Evolutionary conservation across 1,139 yeast species (phyloP).

Genomic region (Zygoascus sp.): DNA sequence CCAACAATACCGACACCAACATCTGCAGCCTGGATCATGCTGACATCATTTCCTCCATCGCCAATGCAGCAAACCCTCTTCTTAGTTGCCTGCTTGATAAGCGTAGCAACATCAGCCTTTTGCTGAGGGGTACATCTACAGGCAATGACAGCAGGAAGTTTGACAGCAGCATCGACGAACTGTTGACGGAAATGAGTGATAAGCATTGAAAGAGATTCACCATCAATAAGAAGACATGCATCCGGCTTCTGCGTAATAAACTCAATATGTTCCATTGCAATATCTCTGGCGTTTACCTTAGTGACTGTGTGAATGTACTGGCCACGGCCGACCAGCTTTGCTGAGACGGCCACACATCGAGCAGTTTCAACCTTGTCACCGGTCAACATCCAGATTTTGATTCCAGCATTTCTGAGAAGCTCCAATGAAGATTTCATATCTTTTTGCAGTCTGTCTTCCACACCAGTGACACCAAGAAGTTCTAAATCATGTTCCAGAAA

Average conservation of each 20-base stretch:
- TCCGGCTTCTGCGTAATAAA: constrained; percentile 59
- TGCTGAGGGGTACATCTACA: constrained; percentile 99
- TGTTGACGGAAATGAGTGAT: constrained; percentile 60
- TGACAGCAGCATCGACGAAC: constrained; percentile 71
- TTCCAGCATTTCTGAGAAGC: constrained; percentile 88
- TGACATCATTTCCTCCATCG: constrained; percentile 98
- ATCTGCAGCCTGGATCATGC: constrained; percentile 98
- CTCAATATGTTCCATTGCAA: constrained; percentile 70
- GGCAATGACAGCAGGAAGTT: constrained; percentile 88
- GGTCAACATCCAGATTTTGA: constrained; percentile 97
- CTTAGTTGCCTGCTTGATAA: constrained; percentile 73
- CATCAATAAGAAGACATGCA: constrained; percentile 85
- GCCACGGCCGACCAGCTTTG: constrained; percentile 86
- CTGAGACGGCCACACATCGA: constrained; percentile 90
- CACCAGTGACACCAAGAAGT: constrained; percentile 90
- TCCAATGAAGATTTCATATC: constrained; percentile 92
- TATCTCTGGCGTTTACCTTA: constrained; percentile 40
- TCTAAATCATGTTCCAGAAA: constrained; percentile 81
- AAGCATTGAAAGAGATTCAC: constrained; percentile 76
- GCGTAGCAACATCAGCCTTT: constrained; percentile 87
- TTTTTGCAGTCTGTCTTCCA: constrained; percentile 87
- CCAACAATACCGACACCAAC: constrained; percentile 99
- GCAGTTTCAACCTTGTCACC: constrained; percentile 99
- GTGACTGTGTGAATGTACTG: constrained; percentile 88
- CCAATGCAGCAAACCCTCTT: constrained; percentile 97